These are phyloP conservation scores for Apiotrichum gamsii DNA, from an alignment of 1,284 basidiomycete genomes.

Conservation along the genomic window DNA sequence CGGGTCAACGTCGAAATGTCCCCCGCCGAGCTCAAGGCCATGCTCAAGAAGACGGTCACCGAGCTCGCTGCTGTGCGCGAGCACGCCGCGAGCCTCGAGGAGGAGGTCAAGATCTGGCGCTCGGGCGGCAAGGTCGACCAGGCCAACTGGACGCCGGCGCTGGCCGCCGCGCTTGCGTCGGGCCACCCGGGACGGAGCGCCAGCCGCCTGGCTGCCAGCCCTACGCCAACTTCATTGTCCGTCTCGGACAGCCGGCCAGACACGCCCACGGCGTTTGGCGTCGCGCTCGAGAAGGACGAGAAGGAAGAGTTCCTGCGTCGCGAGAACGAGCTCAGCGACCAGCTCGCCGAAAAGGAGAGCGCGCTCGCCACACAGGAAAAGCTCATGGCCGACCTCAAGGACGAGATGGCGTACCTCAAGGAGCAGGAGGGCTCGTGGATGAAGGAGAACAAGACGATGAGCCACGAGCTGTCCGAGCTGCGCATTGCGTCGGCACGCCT, in stretches of 20 bases:
- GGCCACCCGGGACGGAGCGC: conserved; percentile 51
- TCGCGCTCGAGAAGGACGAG: conserved; percentile 89
- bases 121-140: conserved; percentile 80
- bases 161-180: conserved; percentile 48
- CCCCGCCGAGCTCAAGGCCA: conserved; percentile 86
- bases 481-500: conserved; percentile 85
- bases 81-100: conserved; percentile 83
- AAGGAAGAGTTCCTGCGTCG: conserved; percentile 91
- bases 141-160: conserved; percentile 66
- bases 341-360: conserved; percentile 85
- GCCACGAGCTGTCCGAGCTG: conserved; percentile 77
- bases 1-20: conserved; percentile 97
- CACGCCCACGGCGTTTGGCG: conserved; percentile 49
- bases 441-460: conserved; percentile 83
- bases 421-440: conserved; percentile 65
- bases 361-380: conserved; percentile 59
- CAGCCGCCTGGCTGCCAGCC: conserved; percentile 46
- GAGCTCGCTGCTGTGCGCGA: conserved; percentile 77
- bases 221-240: conserved; percentile 59
- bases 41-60: conserved; percentile 83
- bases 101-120: conserved; percentile 87
- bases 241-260: conserved; percentile 55
- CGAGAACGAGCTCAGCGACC: conserved; percentile 95
- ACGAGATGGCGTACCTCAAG: conserved; percentile 79
- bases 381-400: conserved; percentile 69